phyloP scores from a whole-genome alignment of 257 asterid species.

The Eustoma russellianum region DNA sequence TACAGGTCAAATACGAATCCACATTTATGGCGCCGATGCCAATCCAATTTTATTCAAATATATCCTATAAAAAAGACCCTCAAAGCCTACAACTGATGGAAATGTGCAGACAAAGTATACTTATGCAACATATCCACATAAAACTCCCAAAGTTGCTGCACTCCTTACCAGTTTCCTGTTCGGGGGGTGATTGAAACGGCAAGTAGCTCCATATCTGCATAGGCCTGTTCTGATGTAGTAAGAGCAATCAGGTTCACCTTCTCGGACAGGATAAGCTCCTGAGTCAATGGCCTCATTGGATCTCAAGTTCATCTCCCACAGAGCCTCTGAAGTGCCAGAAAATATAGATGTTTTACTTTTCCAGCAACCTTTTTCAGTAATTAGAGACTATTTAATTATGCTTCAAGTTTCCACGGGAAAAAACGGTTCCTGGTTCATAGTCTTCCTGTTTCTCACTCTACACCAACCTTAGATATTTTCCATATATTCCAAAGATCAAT shows the following conservation, averaged over 20 bases:
- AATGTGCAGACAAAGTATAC: background rate
- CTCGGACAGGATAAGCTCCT: slow-evolving; percentile 71
- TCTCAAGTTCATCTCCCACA: slow-evolving; percentile 65
- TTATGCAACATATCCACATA: slow-evolving; percentile 2
- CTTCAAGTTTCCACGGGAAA: too few species aligned
- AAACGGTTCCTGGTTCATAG: too few species aligned
- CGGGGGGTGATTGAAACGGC: slow-evolving; percentile 87
- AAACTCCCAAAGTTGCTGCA: slow-evolving; percentile 3
- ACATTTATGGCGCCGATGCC: background rate
- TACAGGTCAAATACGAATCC: background rate
- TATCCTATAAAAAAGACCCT: too few species aligned
- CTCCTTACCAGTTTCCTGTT: slow-evolving; percentile 60
- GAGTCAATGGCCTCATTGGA: slow-evolving; percentile 64
- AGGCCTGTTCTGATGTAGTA: slow-evolving; percentile 82
- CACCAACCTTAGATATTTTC: too few species aligned
- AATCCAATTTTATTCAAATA: background rate
- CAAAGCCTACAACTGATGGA: too few species aligned
- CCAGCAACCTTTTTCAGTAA: background rate
- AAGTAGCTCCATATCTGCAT: slow-evolving; percentile 79
- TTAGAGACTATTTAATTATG: background rate
- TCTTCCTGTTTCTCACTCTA: too few species aligned
- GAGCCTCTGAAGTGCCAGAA: slow-evolving; percentile 38
- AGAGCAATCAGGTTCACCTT: slow-evolving; percentile 81
- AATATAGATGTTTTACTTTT: slow-evolving; percentile 6
- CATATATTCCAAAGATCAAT: too few species aligned